Percentiles rank a stretch among this genome's conserved stretches.
Evolutionary conservation across 352 stramenopile genomes (phyloP).

Genomic region (Globisporangium alternatum): DNA sequence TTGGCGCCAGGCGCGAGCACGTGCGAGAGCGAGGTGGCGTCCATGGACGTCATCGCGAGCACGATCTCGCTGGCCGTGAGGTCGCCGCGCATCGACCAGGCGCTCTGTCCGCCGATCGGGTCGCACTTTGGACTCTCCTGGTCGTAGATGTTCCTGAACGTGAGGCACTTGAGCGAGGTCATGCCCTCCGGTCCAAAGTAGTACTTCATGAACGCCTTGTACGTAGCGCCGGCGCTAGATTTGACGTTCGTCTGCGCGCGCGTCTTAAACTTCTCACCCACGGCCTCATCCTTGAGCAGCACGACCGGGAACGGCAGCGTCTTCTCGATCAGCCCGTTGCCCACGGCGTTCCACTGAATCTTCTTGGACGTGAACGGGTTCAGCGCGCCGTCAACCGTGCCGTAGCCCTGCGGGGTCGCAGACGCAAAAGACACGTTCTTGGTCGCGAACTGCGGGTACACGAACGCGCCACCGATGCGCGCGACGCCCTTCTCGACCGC

Average conservation of each 20-base stretch:
- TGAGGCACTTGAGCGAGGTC: constrained; percentile 69
- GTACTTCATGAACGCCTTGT: constrained; percentile 81
- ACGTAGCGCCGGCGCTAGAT: constrained; percentile 39
- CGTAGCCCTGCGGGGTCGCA: constrained; percentile 53
- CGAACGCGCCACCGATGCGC: constrained; percentile 56
- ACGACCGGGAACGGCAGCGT: constrained; percentile 66
- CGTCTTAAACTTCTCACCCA: constrained; percentile 40
- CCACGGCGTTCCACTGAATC: constrained; percentile 63
- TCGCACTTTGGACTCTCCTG: constrained; percentile 64
- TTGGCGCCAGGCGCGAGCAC: constrained; percentile 72
- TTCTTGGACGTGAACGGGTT: constrained; percentile 65
- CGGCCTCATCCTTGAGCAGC: constrained; percentile 42
- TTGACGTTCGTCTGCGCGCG: constrained; percentile 63
- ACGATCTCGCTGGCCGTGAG: constrained; percentile 47
- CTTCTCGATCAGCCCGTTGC: constrained; percentile 39
- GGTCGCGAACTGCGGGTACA: constrained; percentile 35
- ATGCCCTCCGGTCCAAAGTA: constrained; percentile 78
- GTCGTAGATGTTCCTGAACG: constrained; percentile 75
- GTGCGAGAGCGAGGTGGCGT: constrained; percentile 68
- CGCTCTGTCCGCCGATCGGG: constrained; percentile 76
- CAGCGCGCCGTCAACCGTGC: constrained; percentile 54
- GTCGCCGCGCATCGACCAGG: constrained; percentile 63
- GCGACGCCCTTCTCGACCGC: constrained; percentile 23
- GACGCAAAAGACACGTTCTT: constrained; percentile 54
- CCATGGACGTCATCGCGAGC: constrained; percentile 78